Evolutionary conservation across 495 filamentous ascomycete genomes (phyloP).

Genomic region (Aeminium ludgeri): DNA sequence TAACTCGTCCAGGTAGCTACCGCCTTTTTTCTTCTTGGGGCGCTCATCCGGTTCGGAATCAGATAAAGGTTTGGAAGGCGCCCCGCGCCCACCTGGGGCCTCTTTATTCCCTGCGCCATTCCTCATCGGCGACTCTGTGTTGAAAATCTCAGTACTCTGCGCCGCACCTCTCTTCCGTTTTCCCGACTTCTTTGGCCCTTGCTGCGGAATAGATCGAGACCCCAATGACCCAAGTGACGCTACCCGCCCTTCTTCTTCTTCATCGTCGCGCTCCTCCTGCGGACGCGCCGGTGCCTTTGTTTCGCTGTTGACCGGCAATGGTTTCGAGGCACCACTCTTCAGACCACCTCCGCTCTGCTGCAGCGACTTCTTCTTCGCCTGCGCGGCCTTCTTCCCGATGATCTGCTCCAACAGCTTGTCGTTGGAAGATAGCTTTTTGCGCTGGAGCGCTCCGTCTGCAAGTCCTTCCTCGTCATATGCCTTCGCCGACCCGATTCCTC

Average conservation of each 20-base stretch:
- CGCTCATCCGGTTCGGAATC: neutral
- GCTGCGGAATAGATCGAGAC: too few species aligned
- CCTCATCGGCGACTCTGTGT: conserved; percentile 10
- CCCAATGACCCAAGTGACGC: conserved; percentile 19
- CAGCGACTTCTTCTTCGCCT: conserved; percentile 12
- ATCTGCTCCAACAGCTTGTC: conserved; percentile 28
- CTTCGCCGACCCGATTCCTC: conserved; percentile 27
- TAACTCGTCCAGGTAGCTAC: conserved; percentile 24
- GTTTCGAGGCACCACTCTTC: conserved; percentile 17
- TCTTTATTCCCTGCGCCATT: conserved; percentile 21
- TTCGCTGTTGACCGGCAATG: too few species aligned
- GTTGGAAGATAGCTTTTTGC: conserved; percentile 23
- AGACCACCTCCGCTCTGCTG: neutral
- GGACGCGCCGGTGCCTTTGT: conserved; percentile 9
- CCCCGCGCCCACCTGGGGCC: too few species aligned
- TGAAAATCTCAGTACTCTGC: neutral
- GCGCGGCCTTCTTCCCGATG: conserved; percentile 27
- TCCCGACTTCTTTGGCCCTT: conserved; percentile 8
- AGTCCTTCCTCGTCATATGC: conserved; percentile 28
- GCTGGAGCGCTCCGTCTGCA: conserved; percentile 24
- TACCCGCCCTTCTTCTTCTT: conserved; percentile 22
- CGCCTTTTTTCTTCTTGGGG: conserved; percentile 14
- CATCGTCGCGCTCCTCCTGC: conserved; percentile 17
- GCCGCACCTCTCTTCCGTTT: neutral
- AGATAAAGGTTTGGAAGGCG: too few species aligned